These are phyloP conservation scores for Thelephora ganbajun DNA, from an alignment of 768 basidiomycete genomes.

Conservation along the genomic window DNA sequence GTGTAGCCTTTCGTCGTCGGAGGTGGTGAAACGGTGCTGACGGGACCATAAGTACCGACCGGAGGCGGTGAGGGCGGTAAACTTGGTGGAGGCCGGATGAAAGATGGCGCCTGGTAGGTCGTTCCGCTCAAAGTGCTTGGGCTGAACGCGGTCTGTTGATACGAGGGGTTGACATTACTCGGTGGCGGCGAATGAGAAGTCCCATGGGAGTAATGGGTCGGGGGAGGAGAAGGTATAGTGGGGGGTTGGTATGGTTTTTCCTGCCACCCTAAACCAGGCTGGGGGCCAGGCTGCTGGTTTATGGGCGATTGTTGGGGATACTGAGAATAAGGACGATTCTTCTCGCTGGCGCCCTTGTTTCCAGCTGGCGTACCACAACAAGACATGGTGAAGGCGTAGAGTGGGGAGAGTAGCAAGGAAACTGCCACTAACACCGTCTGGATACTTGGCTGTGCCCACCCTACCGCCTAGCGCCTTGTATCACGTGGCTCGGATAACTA, in stretches of 20 bases:
- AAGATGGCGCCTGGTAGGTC: not conserved
- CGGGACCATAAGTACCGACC: not conserved
- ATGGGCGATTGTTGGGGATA: conserved; percentile 19
- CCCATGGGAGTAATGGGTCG: conserved; percentile 14
- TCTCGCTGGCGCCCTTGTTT: conserved; percentile 16
- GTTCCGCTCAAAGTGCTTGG: not conserved
- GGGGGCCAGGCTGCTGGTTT: conserved; percentile 37
- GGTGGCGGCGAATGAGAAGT: conserved; percentile 7
- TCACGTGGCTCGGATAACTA: not conserved
- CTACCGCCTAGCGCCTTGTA: not conserved
- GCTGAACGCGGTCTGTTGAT: not conserved
- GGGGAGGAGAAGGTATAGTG: conserved; percentile 33
- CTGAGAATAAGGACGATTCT: conserved; percentile 16
- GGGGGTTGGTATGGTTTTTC: conserved; percentile 32
- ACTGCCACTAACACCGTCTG: not conserved
- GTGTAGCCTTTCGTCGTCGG: not conserved
- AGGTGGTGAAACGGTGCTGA: not conserved
- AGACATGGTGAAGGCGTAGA: conserved; percentile 29
- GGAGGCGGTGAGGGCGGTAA: not conserved
- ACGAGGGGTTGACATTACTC: conserved; percentile 2
- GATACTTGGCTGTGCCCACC: not conserved
- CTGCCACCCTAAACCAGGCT: conserved; percentile 19
- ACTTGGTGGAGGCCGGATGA: not conserved
- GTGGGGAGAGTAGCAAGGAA: not conserved
- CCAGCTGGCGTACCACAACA: conserved; percentile 47